Evolutionary conservation across 2,329 filamentous ascomycete genomes (phyloP).

Genomic region (Fusarium sp.): DNA sequence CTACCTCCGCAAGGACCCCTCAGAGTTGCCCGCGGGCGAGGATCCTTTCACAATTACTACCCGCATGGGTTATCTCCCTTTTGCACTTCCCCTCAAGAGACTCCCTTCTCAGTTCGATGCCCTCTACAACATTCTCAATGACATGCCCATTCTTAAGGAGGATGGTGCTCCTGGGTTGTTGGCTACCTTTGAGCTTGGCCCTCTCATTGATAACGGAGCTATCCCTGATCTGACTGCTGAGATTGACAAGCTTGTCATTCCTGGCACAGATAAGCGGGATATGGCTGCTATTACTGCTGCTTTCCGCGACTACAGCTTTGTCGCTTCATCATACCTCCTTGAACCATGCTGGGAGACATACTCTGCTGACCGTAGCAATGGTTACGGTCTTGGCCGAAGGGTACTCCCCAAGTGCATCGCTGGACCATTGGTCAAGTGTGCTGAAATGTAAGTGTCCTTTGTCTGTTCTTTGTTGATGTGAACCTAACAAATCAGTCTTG

Average conservation of each 20-base stretch:
- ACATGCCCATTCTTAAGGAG: constrained; percentile 37
- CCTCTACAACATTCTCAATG: constrained; percentile 30
- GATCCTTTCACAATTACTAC: constrained; percentile 39
- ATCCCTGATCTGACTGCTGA: constrained; percentile 33
- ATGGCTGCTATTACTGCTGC: constrained; percentile 37
- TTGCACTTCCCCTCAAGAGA: constrained; percentile 28
- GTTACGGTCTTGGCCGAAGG: constrained; percentile 29
- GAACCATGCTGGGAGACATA: constrained; percentile 36
- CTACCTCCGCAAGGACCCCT: constrained; percentile 34
- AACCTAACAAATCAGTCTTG: constrained; percentile 19
- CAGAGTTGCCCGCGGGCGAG: constrained; percentile 30
- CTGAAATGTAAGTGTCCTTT: constrained; percentile 25
- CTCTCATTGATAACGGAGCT: constrained; percentile 28
- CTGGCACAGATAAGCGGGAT: constrained; percentile 27
- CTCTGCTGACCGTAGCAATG: constrained; percentile 23
- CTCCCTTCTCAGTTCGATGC: constrained; percentile 34
- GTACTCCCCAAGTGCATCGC: constrained; percentile 37
- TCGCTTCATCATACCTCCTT: constrained; percentile 34
- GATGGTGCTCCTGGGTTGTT: constrained; percentile 28
- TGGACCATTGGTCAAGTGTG: constrained; percentile 36
- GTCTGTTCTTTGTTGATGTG: accelerated
- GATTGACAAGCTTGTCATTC: constrained; percentile 32
- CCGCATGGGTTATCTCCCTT: constrained; percentile 32
- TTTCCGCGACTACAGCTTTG: constrained; percentile 35
- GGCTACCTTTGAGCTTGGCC: constrained; percentile 31